Base-by-base conservation (phyloP, 106 monocot species). In the Iris macrosiphon region DNA sequence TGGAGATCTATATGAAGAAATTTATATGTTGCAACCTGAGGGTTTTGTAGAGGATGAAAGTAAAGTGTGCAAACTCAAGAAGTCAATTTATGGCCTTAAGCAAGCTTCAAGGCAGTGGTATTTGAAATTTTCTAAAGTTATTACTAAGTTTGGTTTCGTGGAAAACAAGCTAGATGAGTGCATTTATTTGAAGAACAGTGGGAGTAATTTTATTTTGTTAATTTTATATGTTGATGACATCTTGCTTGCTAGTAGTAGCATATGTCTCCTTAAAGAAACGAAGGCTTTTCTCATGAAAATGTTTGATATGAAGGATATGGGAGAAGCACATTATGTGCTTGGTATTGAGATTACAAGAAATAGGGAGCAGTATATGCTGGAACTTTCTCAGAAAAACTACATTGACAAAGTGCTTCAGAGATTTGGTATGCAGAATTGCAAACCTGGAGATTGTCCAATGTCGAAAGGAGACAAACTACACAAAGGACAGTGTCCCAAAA, bases 31-130 rank as follows among this genome's bases (percentile, higher is more conserved):
- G 6, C 33, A 49, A 39, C 50, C 25, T 27, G 9, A 50, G 22
- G 38, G 39, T 9, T 50, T 63, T 40, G 7, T 16, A 24, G 38
- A 16, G 31, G 35, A 51, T 0, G 17, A 40, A 39, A 23, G 40
- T 21, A 31, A 50, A 13, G 39, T 51, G 6, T 51, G 63, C 9
- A 51, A 51, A 51, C 50, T 37, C n/a, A 50, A 49, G n/a, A 63
- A 63, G 24, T 51, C 49, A 23, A 58, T 58, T 38, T 63, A 63
- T 15, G 24, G 37, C n/a, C 50, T 63, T 32, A 51, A 39, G 2
- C 23, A 63, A 40, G 39, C 26, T 51, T 49, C 39, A 1, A 3
- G 37, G 10, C n/a, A 49, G 39, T 50, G 38, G 7, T 63, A 50
- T 51, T 13, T 51, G 20, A 63, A 37, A 25, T 63, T 63, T 21